Evolutionary conservation across 768 basidiomycete genomes (phyloP), one percentile per base, ranked within the genome.

Genomic region (Cystofilobasidium macerans): DNA sequence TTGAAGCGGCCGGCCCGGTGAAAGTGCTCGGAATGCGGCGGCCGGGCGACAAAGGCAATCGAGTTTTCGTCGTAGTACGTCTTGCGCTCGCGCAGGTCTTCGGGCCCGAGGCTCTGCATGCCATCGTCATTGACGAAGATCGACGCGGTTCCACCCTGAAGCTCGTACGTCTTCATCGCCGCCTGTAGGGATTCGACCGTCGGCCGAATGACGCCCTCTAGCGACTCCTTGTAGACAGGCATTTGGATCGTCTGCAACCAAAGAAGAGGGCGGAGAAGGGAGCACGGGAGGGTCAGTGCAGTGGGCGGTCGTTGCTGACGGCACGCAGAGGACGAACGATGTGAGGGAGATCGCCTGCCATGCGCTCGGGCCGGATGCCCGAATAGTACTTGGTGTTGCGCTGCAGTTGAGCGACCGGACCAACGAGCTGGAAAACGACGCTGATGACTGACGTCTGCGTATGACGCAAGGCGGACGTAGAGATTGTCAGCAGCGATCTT

Each of bases 1-100:
- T 94, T 94, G 81, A 94, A 94, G n/a, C 88, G 83, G 48, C 89
- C 89, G 32, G 86, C 86, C 54, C 89, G 86, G 68, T 85, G 82
- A 78, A 82, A 88, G 69, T 77, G 77, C 48, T 81, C 81, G 5
- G 48, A 53, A 73, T 89, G 88, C 61, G 80, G 79, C 1, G 88
- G 88, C 45, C 89, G 84, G 30, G 89, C 87, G 68, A 89, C 85
- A 82, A 85, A 90, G 16, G 85, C 88, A 69, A 89, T 86, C 72
- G 84, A 80, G 69, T 84, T 82, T 16, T 78, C 78, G 5, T 80
- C 80, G 71, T 92, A 92, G 78, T 87, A 90, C 36, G 47, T 75
- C 59, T 86, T 82, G 42, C 89, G 83, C 67, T 80, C 81, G 48
- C 82, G 78, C 47, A 82, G 81, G 64, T 89, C 88, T 36, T 79